Evolutionary conservation across 1,139 yeast species (phyloP).

Genomic region (Geotrichum europaeum): DNA sequence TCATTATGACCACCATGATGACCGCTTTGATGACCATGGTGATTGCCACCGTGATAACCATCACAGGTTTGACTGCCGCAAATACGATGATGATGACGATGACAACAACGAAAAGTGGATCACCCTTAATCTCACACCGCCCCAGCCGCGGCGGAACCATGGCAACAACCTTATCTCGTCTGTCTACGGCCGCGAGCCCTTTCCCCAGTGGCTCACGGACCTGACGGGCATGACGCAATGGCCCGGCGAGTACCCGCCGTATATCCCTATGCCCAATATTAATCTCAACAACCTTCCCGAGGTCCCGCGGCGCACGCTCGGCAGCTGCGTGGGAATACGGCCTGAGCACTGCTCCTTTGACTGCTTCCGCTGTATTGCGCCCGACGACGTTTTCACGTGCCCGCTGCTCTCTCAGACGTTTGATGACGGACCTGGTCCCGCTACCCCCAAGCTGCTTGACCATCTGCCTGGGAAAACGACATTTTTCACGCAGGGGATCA

Average conservation of each 20-base stretch:
- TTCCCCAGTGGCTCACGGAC: conserved; percentile 73
- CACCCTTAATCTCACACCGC: neutral
- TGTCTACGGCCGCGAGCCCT: conserved; percentile 24
- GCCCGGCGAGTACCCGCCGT: conserved; percentile 87
- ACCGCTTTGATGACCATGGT: neutral
- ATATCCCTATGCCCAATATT: conserved; percentile 70
- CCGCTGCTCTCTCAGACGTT: conserved; percentile 71
- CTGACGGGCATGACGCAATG: conserved; percentile 68
- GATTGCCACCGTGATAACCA: neutral
- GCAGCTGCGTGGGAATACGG: conserved; percentile 49
- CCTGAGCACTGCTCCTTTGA: conserved; percentile 72
- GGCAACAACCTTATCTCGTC: neutral
- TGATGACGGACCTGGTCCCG: conserved; percentile 89
- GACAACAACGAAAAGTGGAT: conserved; percentile 2
- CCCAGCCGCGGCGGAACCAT: neutral
- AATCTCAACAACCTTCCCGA: conserved; percentile 48
- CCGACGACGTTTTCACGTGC: conserved; percentile 74
- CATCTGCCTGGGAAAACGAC: conserved; percentile 55
- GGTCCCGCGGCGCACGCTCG: conserved; percentile 49
- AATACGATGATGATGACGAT: conserved; percentile 6
- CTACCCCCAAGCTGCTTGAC: conserved; percentile 55
- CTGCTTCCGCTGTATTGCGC: conserved; percentile 71
- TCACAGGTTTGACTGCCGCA: neutral
- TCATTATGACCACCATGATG: neutral
- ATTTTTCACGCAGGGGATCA: conserved; percentile 79